Base-by-base conservation (phyloP, 169 alveolate genomes). In the Theileria annulata region DNA sequence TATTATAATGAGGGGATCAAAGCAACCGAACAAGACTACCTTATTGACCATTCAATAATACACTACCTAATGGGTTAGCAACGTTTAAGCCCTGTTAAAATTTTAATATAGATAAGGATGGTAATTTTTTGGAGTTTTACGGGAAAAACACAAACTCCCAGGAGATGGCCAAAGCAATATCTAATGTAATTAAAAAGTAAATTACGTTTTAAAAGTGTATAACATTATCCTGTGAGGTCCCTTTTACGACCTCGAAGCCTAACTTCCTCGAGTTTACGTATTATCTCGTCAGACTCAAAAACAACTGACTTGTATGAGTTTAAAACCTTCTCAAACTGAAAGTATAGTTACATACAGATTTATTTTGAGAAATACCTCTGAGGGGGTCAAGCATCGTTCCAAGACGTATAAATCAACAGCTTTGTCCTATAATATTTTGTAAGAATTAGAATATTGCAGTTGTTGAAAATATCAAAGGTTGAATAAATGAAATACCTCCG, bases 31-130 rank as follows among this genome's bases (percentile, higher is more conserved):
- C 73, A 76, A 51, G 89, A 94, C 72, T 94, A 94, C 72, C 84
- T 94, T 54, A 92, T 94, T 33, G 97, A 94, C 76, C 96, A 94
- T 77, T 94, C 97, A 9, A 94, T 94, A 37, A 94, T 94, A 10
- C 97, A 94, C 59, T 94, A 94, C 67, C 86, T 94, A 74, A 73
- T 94, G 51, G 82, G 82, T 75, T 51, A 90, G 94, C 59, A 31
- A 5, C 3, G 54, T 31, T 30, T 4, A 6, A 5, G 12, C 33
- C 9, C 71, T 23, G 5, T 30, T 51, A 19, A 54, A 33, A 42
- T 28, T 6, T 12, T 15, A 31, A 68, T 81, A 28, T 67, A 62
- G 92, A 92, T 69, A 82, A 77, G 54, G 77, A 93, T 51, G 97
- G 97, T n/a, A 87, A 91, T 71, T 93, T 94, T 75, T 85, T 93